Conservation (phyloP, 2,329 filamentous ascomycete species). For the Aureobasidium sp. region DNA sequence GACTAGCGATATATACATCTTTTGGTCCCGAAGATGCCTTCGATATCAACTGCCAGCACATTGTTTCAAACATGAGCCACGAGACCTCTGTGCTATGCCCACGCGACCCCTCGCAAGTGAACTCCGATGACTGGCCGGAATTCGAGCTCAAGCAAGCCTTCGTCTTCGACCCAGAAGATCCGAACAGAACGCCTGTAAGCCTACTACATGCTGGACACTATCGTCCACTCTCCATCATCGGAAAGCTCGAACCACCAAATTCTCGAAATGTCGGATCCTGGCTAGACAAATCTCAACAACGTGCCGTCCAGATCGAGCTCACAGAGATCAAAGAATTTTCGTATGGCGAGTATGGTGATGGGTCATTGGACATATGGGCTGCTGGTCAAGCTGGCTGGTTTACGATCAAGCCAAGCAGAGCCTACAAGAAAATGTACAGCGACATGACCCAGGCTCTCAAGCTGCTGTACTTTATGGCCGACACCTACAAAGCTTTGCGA, state of each 20-base stretch:
- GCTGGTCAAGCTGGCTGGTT: slow-evolving; percentile 61
- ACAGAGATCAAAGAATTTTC: slow-evolving; percentile 41
- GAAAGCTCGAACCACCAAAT: slow-evolving; percentile 48
- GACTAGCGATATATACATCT: neutral
- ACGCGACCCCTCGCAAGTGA: slow-evolving; percentile 31
- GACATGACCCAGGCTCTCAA: slow-evolving; percentile 57
- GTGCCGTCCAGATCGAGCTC: slow-evolving; percentile 44
- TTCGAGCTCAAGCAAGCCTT: slow-evolving; percentile 56
- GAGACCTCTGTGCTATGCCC: slow-evolving; percentile 35
- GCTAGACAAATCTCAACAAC: slow-evolving; percentile 7
- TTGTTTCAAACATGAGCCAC: slow-evolving; percentile 14
- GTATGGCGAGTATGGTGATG: slow-evolving; percentile 48
- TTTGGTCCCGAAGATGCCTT: neutral
- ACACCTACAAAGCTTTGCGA: slow-evolving; percentile 41
- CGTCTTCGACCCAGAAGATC: slow-evolving; percentile 47
- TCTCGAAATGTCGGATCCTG: slow-evolving; percentile 30
- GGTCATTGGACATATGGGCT: slow-evolving; percentile 58
- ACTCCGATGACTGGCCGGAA: slow-evolving; percentile 49
- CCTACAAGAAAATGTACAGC: slow-evolving; percentile 51
- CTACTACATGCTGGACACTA: slow-evolving; percentile 54
- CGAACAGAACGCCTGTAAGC: slow-evolving; percentile 45
- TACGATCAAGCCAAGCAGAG: slow-evolving; percentile 52
- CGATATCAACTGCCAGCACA: neutral
- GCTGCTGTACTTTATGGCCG: slow-evolving; percentile 56
- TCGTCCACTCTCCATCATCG: slow-evolving; percentile 56